Evolutionary conservation across 306 rosid genomes (phyloP).

Genomic region (Psophocarpus tetragonolobus): DNA sequence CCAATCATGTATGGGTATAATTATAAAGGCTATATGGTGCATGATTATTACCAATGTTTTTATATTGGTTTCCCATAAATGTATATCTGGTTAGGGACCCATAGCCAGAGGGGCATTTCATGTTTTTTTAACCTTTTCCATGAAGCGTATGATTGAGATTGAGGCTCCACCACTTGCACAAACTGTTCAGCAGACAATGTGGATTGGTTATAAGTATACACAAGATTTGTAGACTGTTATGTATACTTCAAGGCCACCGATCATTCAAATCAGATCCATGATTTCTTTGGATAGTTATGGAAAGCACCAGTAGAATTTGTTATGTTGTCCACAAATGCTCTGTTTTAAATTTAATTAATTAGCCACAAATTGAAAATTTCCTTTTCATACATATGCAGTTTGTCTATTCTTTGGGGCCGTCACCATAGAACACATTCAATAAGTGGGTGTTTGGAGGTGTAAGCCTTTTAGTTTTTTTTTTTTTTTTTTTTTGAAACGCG

Average conservation of each 20-base stretch:
- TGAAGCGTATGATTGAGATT: not conserved
- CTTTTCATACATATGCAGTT: not conserved
- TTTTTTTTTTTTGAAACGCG: too few relatives aligned
- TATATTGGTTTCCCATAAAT: not conserved
- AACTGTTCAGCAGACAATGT: not conserved
- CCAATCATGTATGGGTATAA: slow-evolving; percentile 14
- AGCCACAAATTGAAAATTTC: not conserved
- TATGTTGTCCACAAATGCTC: not conserved
- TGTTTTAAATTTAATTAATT: too few relatives aligned
- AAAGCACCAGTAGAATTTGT: not conserved
- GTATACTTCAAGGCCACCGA: not conserved
- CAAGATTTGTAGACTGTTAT: not conserved
- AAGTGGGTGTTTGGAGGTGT: too few relatives aligned
- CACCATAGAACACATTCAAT: too few relatives aligned
- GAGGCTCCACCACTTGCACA: slow-evolving; percentile 18
- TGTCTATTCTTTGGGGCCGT: too few relatives aligned
- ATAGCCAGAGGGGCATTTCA: not conserved
- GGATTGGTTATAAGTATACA: not conserved
- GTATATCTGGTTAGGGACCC: slow-evolving; percentile 18
- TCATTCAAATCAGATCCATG: not conserved
- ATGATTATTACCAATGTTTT: not conserved
- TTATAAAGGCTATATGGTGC: slow-evolving; percentile 4
- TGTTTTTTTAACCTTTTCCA: not conserved
- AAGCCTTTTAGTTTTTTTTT: too few relatives aligned
- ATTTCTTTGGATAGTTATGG: not conserved